Evolutionary conservation across 352 stramenopile species (phyloP).

Genomic region (Phytophthora litchii): DNA sequence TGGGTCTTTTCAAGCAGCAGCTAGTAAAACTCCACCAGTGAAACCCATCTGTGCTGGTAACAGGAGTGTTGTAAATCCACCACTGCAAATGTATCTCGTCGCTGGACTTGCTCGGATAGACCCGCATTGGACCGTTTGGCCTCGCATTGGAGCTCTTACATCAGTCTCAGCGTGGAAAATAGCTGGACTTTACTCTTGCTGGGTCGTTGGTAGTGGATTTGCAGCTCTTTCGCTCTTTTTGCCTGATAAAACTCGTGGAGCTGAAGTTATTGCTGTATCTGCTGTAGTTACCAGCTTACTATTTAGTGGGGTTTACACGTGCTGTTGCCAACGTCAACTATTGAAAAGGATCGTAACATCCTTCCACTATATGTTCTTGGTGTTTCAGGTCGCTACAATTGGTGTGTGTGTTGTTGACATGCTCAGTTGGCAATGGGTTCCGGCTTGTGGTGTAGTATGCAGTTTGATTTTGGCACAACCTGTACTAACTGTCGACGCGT

Average conservation of each 20-base stretch:
- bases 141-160: constrained; percentile 2
- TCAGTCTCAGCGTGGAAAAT: constrained; percentile 1
- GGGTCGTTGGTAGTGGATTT: background rate
- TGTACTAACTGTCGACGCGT: constrained; percentile 3
- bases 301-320: constrained; percentile 1
- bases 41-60: background rate
- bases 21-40: background rate
- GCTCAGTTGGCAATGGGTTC: constrained; percentile 9
- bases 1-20: background rate
- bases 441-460: constrained; percentile 1
- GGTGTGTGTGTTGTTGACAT: constrained; percentile 8
- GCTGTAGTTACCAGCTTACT: background rate
- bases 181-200: constrained; percentile 1
- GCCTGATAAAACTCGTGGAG: background rate
- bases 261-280: background rate
- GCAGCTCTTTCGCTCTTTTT: constrained; percentile 9
- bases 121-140: constrained; percentile 15
- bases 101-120: constrained; percentile 3
- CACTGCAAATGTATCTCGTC: constrained; percentile 16
- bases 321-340: constrained; percentile 20
- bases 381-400: constrained; percentile 1
- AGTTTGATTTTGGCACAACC: background rate
- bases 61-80: background rate
- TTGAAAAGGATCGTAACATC: constrained; percentile 10
- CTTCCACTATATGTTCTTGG: constrained; percentile 19